These are phyloP conservation scores for Candida berthetii DNA, from an alignment of 805 yeast genomes.

Conservation along the genomic window DNA sequence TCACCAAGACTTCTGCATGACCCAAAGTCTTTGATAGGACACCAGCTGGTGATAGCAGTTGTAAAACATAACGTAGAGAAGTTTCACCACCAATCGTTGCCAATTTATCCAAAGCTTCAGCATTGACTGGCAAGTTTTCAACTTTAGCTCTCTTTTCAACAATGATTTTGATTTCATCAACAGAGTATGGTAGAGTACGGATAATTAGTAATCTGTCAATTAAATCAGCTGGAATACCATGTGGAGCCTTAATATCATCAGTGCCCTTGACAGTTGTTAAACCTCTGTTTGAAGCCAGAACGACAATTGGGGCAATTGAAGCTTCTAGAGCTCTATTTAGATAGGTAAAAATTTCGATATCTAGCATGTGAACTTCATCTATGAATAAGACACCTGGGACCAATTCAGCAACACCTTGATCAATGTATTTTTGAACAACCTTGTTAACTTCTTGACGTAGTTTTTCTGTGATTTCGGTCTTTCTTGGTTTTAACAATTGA, in stretches of 20 bases:
- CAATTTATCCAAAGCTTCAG: constrained; percentile 68
- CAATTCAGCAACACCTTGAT: constrained; percentile 96
- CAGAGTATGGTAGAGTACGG: constrained; percentile 83
- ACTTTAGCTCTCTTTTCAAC: constrained; percentile 75
- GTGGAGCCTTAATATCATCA: constrained; percentile 80
- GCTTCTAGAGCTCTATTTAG: constrained; percentile 91
- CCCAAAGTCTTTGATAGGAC: constrained; percentile 71
- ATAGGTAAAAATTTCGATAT: constrained; percentile 93
- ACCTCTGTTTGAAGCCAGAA: constrained; percentile 94
- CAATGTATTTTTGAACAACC: constrained; percentile 92
- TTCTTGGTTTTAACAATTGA: constrained; percentile 89
- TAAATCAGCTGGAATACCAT: constrained; percentile 94
- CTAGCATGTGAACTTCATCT: constrained; percentile 98
- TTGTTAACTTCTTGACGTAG: constrained; percentile 90
- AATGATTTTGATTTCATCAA: constrained; percentile 76
- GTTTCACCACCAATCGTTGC: constrained; percentile 71
- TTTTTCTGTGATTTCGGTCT: constrained; percentile 96
- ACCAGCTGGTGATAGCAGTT: constrained; percentile 85
- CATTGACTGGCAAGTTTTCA: constrained; percentile 61
- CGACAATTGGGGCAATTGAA: constrained; percentile 88
- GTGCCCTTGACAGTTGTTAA: constrained; percentile 89
- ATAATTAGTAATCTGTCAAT: constrained; percentile 88
- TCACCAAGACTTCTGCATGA: constrained; percentile 57
- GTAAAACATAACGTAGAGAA: constrained; percentile 88
- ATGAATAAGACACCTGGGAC: constrained; percentile 97